A percentile compares a stretch with the other conserved stretches of the same genome.
These are phyloP conservation scores for Zasmidium cellare DNA, from an alignment of 2,329 filamentous ascomycete genomes.

Conservation along the genomic window DNA sequence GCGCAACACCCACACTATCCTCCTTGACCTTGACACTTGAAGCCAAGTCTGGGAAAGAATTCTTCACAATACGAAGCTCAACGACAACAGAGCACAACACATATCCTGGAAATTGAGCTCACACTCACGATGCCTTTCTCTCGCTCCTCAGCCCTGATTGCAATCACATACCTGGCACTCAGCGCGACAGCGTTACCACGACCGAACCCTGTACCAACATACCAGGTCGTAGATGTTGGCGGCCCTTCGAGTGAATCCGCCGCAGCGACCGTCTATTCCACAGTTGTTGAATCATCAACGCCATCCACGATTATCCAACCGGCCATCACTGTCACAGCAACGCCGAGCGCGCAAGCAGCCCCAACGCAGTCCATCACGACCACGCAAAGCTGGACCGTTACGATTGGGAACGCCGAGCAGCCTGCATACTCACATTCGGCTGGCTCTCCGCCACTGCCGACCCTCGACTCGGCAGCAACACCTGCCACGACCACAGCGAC, in stretches of 20 bases:
- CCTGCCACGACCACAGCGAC: neutral
- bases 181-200: constrained; percentile 28
- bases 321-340: constrained; percentile 3
- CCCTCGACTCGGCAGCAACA: neutral
- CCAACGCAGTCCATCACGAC: neutral
- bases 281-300: constrained; percentile 18
- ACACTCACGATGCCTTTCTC: constrained; percentile 17
- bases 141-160: constrained; percentile 13
- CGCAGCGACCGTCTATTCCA: constrained; percentile 25
- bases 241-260: constrained; percentile 16
- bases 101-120: neutral
- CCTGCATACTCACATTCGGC: neutral
- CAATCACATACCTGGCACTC: constrained; percentile 25
- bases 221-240: constrained; percentile 34
- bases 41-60: constrained; percentile 1
- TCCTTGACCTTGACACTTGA: constrained; percentile 11
- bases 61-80: neutral
- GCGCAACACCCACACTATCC: constrained; percentile 17
- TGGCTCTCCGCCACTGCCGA: neutral
- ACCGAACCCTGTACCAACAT: constrained; percentile 26
- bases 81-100: neutral
- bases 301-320: constrained; percentile 11
- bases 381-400: constrained; percentile 4
- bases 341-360: constrained; percentile 5
- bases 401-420: neutral